Evolutionary conservation across 1,284 basidiomycete species (phyloP), one percentile per base, ranked within the genome.

Genomic region (Flammula alnicola): DNA sequence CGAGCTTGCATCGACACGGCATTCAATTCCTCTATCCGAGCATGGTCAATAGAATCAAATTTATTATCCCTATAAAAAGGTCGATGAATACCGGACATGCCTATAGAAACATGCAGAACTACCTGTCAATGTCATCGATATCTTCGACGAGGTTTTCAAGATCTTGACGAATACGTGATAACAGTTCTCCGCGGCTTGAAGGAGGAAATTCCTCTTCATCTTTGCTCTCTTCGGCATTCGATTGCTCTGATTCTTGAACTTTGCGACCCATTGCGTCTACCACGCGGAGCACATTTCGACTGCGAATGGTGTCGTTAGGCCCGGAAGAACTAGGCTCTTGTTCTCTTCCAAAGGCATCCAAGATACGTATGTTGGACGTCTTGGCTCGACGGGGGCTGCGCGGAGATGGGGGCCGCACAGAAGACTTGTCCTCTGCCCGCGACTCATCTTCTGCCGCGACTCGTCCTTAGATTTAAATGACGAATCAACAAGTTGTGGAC

Each of bases 101-200:
- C 7, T 22, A 22, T 11, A 1, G 47, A 47, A 47, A 9, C 52
- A 44, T 49, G 51, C 22, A 41, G 36, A 25, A 55, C 58, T 58
- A 86, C 86, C 71, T 71, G 56, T 86, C 81, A 33, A 77, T 68
- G 25, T 80, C 81, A 41, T 75, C 75, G 51, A 88, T 63, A 44
- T 75, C 80, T 43, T 77, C 71, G 37, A 70, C 76, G 58, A 89
- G 70, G 46, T 80, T 77, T 33, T 72, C 72, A 19, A 88, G 74
- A 6, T 80, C 79, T 57, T 74, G 71, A 51, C 78, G 78, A 57
- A 89, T 77, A 31, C 75, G 78, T 26, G 68, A 68, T 30, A 89
- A 60, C 35, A 82, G 77, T 23, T 72, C 71, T 48, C 73, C 78
- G 11, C 73, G 72, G 55, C 75, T 58, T 6, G 74, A 73, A 9